phyloP scores from a whole-genome alignment of 768 basidiomycete species.

The Suillus cothurnatus region DNA sequence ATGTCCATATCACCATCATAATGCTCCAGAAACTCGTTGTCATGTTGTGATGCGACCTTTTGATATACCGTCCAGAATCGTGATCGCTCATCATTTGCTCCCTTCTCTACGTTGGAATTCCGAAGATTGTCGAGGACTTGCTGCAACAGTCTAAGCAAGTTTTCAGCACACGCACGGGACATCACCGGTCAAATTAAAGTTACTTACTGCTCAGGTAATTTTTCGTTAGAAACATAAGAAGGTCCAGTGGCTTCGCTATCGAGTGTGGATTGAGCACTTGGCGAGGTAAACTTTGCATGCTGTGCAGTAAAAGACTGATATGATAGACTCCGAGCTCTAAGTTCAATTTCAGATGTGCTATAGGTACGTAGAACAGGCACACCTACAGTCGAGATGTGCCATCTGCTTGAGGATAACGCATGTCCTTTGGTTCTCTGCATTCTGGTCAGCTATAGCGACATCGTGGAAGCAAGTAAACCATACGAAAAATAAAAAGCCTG shows the following conservation, averaged over 20 bases:
- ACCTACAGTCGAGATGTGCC: not conserved
- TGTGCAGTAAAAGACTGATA: not conserved
- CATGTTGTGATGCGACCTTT: constrained; percentile 8
- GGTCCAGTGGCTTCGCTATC: not conserved
- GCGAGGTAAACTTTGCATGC: not conserved
- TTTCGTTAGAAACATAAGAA: not conserved
- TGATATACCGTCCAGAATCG: constrained; percentile 8
- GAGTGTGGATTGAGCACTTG: not conserved
- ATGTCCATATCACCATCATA: constrained; percentile 11
- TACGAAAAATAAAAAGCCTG: not conserved
- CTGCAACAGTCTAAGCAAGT: not conserved
- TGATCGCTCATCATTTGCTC: constrained; percentile 1
- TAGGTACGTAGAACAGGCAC: not conserved
- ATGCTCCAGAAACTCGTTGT: constrained; percentile 3
- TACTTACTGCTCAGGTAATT: not conserved
- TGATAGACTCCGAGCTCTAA: not conserved
- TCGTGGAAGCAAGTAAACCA: not conserved
- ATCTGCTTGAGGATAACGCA: not conserved
- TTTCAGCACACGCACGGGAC: not conserved
- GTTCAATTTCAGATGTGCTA: not conserved
- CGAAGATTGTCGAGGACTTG: constrained; percentile 7
- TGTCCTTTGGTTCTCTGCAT: not conserved
- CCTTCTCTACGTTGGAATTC: constrained; percentile 4
- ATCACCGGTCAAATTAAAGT: no score
- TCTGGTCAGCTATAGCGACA: not conserved